These are phyloP conservation scores for Calocybe cyanea DNA, from an alignment of 768 basidiomycete genomes.

Conservation along the genomic window DNA sequence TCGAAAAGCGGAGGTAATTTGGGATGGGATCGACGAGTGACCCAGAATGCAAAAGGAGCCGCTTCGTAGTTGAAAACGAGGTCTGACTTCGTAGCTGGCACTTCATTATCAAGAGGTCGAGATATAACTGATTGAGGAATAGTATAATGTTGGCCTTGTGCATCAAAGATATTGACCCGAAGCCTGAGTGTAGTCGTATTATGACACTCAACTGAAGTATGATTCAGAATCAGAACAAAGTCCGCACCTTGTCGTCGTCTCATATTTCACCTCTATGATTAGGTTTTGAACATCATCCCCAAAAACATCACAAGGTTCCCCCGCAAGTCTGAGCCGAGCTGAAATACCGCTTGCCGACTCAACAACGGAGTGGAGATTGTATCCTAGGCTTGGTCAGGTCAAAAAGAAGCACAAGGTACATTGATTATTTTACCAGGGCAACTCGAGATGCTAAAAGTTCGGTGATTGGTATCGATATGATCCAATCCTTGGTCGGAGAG, in stretches of 20 bases:
- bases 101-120: conserved; percentile 34
- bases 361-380: conserved; percentile 41
- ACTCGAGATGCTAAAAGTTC: conserved; percentile 11
- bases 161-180: conserved; percentile 67
- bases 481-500: background rate
- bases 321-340: conserved; percentile 52
- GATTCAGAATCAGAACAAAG: background rate
- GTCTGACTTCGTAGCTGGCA: conserved; percentile 45
- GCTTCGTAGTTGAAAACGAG: conserved; percentile 65
- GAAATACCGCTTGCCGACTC: conserved; percentile 46
- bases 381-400: conserved; percentile 37
- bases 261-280: conserved; percentile 65
- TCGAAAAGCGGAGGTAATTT: conserved; percentile 60
- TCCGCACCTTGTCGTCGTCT: conserved; percentile 46
- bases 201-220: background rate
- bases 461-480: conserved; percentile 9
- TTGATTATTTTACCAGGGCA: conserved; percentile 10
- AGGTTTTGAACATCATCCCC: conserved; percentile 55
- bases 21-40: conserved; percentile 62
- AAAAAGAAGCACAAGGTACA: background rate
- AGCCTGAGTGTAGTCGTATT: conserved; percentile 36
- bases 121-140: conserved; percentile 49
- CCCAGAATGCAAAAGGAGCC: conserved; percentile 76
- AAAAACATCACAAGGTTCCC: conserved; percentile 60
- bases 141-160: conserved; percentile 57